phyloP scores from a whole-genome alignment of 1,139 yeast genomes.

The Sugiyamaella grinbergsii region DNA sequence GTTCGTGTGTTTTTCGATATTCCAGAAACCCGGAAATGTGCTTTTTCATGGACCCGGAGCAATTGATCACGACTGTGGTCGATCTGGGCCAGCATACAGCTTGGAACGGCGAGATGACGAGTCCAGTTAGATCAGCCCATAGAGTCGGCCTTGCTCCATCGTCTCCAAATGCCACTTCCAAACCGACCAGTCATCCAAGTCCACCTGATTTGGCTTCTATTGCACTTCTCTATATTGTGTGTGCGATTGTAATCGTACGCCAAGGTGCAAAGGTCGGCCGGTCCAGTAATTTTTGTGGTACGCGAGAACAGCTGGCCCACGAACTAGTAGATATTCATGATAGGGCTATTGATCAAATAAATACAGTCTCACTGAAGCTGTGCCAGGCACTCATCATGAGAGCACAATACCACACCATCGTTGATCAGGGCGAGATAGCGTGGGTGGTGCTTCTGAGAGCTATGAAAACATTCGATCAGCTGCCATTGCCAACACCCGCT shows the following conservation, averaged over 20 bases:
- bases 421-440: constrained; percentile 13
- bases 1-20: constrained; percentile 16
- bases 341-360: constrained; percentile 8
- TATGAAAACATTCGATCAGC: background rate
- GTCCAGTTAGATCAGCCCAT: too few species aligned
- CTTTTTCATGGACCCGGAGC: constrained; percentile 18
- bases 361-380: constrained; percentile 7
- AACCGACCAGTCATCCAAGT: too few species aligned
- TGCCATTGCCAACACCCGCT: constrained; percentile 11
- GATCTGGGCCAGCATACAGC: constrained; percentile 12
- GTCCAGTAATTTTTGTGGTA: constrained; percentile 13
- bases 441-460: constrained; percentile 7
- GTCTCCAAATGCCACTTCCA: background rate
- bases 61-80: constrained; percentile 14
- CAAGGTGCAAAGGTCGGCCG: constrained; percentile 15
- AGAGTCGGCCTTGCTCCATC: constrained; percentile 12
- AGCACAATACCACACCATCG: constrained; percentile 12
- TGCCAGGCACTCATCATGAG: constrained; percentile 19
- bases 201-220: constrained; percentile 10
- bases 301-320: constrained; percentile 14
- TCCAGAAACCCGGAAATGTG: constrained; percentile 16
- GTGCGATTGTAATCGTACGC: constrained; percentile 21
- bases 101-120: constrained; percentile 13
- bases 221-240: constrained; percentile 18
- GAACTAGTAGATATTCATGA: constrained; percentile 17